Percentiles rank a stretch among this genome's conserved stretches.
These are phyloP conservation scores for Paramecium primaurelia DNA, from an alignment of 73 alveolate genomes.

Conservation along the genomic window DNA sequence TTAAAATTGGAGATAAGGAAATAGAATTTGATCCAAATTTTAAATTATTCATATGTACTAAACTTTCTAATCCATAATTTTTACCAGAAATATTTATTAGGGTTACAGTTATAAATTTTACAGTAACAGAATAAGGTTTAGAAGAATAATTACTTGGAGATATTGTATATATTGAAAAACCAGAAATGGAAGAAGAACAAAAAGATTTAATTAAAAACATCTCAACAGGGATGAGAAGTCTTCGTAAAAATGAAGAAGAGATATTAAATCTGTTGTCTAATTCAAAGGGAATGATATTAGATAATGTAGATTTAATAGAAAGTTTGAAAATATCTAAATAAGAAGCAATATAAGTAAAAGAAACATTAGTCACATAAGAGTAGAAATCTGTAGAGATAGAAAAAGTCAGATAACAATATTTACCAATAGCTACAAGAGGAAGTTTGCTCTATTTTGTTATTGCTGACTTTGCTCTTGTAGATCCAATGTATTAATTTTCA, in stretches of 20 bases:
- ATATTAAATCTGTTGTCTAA: conserved; percentile 86
- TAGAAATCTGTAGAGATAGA: conserved; percentile 86
- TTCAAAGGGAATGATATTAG: conserved; percentile 89
- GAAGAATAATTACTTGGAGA: conserved; percentile 95
- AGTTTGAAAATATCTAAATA: conserved; percentile 84
- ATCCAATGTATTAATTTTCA: conserved; percentile 98
- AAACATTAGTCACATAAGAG: conserved; percentile 80
- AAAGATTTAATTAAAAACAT: conserved; percentile 81
- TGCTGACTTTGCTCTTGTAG: conserved; percentile 91
- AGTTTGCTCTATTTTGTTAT: conserved; percentile 90
- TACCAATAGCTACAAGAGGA: conserved; percentile 91
- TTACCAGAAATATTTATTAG: conserved; percentile 93
- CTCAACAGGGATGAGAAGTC: conserved; percentile 82
- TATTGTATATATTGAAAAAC: conserved; percentile 88
- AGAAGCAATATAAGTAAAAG: conserved; percentile 79
- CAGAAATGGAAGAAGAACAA: conserved; percentile 91
- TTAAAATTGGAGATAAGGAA: conserved; percentile 84
- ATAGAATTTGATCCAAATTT: conserved; percentile 89
- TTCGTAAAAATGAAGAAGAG: conserved; percentile 85
- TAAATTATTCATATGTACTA: conserved; percentile 84
- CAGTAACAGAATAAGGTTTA: conserved; percentile 95
- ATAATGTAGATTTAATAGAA: conserved; percentile 86
- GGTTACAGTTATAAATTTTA: conserved; percentile 93
- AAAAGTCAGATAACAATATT: conserved; percentile 81
- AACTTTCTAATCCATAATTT: conserved; percentile 90